These are phyloP conservation scores for Suillus weaverae DNA, from an alignment of 768 basidiomycete genomes.

Conservation along the genomic window DNA sequence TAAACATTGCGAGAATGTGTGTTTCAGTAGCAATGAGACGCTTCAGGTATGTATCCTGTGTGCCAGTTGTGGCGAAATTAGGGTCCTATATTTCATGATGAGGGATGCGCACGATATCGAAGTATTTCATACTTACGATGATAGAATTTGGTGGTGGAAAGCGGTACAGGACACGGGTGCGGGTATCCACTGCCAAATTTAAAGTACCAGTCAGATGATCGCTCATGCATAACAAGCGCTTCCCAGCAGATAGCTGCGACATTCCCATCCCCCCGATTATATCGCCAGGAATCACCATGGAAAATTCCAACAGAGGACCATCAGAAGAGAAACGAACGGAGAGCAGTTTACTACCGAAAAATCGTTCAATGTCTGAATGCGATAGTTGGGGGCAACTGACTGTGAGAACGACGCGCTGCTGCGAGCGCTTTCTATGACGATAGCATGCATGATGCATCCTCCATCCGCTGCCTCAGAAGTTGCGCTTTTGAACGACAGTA, in stretches of 20 bases:
- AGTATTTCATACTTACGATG: not conserved
- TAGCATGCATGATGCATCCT: not conserved
- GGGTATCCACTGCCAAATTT: not conserved
- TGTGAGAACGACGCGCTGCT: not conserved
- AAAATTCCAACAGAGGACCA: not conserved
- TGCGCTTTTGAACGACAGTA: not conserved
- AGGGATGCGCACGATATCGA: not conserved
- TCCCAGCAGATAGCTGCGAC: constrained; percentile 1
- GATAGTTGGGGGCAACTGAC: not conserved
- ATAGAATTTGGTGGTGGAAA: not conserved
- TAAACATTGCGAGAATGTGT: constrained; percentile 3
- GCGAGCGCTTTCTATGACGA: not conserved
- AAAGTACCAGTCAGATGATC: constrained; percentile 3
- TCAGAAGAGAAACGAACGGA: not conserved
- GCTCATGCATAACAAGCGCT: constrained; percentile 1
- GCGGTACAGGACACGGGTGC: not conserved
- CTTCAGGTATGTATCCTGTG: not conserved
- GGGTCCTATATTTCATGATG: not conserved
- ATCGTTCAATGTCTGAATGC: not conserved
- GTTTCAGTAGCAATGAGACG: constrained; percentile 7
- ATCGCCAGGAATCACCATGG: not conserved
- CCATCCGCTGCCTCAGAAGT: not conserved
- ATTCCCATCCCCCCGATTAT: not conserved
- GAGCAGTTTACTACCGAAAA: not conserved
- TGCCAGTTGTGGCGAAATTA: not conserved